These are phyloP conservation scores for Solanum hybrid DNA, from an alignment of 305 asterid species.

Conservation along the genomic window DNA sequence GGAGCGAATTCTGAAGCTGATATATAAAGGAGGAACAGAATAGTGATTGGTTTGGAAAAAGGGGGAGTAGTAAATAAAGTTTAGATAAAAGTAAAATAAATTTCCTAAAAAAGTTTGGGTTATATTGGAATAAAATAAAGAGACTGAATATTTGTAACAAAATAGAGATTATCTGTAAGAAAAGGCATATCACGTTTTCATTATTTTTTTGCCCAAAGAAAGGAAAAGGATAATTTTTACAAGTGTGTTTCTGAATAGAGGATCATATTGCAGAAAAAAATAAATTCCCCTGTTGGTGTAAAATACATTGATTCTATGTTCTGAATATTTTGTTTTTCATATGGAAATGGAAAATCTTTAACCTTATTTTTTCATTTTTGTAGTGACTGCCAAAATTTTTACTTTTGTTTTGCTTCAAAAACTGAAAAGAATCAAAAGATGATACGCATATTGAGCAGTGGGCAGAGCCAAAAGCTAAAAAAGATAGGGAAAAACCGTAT, in stretches of 20 bases:
- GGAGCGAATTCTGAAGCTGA: not conserved
- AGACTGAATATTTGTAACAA: not conserved
- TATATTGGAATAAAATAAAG: not conserved
- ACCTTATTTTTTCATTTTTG: not conserved
- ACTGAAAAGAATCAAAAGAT: not conserved
- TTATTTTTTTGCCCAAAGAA: not conserved
- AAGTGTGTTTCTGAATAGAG: not conserved
- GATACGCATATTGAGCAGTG: not conserved
- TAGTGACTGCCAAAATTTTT: not conserved
- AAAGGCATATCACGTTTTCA: not conserved
- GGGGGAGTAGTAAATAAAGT: not conserved
- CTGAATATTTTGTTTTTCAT: not conserved
- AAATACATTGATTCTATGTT: not conserved
- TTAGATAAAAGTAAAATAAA: not conserved
- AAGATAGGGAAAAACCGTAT: not conserved
- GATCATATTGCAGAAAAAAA: not conserved
- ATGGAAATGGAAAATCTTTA: not conserved
- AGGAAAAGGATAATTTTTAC: not conserved
- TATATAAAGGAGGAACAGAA: not conserved
- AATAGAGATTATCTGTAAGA: not conserved
- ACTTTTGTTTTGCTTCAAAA: not conserved
- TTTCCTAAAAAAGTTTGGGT: not conserved
- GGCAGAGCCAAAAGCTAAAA: not conserved
- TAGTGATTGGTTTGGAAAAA: not conserved
- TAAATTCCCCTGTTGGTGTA: not conserved